Evolutionary conservation across 1,284 basidiomycete species (phyloP).

Genomic region (Heliocybe sulcata): DNA sequence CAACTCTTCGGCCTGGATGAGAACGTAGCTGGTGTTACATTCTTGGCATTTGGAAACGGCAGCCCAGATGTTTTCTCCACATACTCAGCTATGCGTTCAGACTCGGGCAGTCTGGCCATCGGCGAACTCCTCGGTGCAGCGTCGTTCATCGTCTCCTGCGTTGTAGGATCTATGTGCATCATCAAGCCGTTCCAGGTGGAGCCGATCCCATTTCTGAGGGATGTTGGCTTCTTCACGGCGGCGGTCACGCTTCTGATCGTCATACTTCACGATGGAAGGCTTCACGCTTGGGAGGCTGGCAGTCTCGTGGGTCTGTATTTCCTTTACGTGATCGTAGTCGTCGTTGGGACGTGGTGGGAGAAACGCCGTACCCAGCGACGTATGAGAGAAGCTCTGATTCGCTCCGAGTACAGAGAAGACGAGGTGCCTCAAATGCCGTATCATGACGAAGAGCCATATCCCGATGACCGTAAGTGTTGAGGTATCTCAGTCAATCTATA

Average conservation of each 20-base stretch:
- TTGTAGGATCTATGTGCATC: conserved; percentile 94
- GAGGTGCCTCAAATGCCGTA: conserved; percentile 26
- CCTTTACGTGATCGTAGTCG: conserved; percentile 74
- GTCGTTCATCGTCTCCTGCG: conserved; percentile 92
- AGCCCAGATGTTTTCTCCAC: conserved; percentile 93
- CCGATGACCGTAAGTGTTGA: conserved; percentile 47
- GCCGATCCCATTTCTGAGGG: conserved; percentile 78
- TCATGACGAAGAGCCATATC: conserved; percentile 41
- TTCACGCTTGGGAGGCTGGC: conserved; percentile 71
- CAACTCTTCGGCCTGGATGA: conserved; percentile 80
- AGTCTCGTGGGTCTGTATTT: conserved; percentile 73
- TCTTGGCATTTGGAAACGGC: conserved; percentile 91
- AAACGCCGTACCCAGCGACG: conserved; percentile 40
- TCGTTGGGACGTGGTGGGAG: conserved; percentile 75
- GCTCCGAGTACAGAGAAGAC: conserved; percentile 58
- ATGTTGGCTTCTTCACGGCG: conserved; percentile 87
- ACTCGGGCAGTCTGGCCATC: conserved; percentile 86
- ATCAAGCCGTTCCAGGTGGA: conserved; percentile 89
- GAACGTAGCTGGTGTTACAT: conserved; percentile 88
- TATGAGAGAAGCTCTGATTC: conserved; percentile 41
- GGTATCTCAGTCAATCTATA: background rate
- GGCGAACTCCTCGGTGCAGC: conserved; percentile 95
- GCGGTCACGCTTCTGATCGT: conserved; percentile 71
- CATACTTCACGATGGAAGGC: conserved; percentile 75
- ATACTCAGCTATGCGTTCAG: conserved; percentile 84